These are phyloP conservation scores for Ustilago hordei DNA, from an alignment of 1,284 basidiomycete genomes.

Conservation along the genomic window DNA sequence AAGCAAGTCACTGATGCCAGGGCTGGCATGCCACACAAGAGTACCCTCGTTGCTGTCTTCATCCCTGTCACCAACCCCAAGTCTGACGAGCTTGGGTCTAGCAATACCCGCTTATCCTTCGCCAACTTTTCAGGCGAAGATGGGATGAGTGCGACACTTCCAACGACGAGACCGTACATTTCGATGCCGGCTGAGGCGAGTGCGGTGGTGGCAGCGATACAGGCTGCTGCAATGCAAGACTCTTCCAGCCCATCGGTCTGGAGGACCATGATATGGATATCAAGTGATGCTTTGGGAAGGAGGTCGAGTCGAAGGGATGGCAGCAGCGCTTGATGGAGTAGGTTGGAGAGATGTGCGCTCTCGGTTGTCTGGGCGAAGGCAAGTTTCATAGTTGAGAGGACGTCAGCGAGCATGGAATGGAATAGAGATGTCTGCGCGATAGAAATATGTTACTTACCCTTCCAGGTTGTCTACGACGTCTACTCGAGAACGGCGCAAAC, in stretches of 20 bases:
- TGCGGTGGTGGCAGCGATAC: constrained; percentile 88
- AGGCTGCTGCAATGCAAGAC: constrained; percentile 71
- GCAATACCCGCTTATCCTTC: constrained; percentile 71
- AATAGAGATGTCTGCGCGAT: not conserved
- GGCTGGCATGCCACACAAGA: constrained; percentile 87
- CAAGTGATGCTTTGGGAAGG: constrained; percentile 92
- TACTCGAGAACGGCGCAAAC: constrained; percentile 91
- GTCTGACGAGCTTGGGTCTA: constrained; percentile 86
- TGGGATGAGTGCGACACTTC: constrained; percentile 75
- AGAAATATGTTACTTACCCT: constrained; percentile 74
- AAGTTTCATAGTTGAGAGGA: not conserved
- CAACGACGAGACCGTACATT: constrained; percentile 83
- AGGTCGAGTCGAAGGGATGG: constrained; percentile 88
- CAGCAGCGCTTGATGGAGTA: constrained; percentile 86
- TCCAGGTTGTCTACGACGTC: constrained; percentile 81
- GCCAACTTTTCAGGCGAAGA: constrained; percentile 4
- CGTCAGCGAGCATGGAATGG: not conserved
- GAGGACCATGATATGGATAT: constrained; percentile 89
- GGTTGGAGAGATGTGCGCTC: constrained; percentile 82
- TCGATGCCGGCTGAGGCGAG: constrained; percentile 89
- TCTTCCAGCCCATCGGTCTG: constrained; percentile 86
- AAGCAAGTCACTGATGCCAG: constrained; percentile 80
- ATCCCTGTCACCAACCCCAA: constrained; percentile 69
- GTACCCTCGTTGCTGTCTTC: constrained; percentile 70
- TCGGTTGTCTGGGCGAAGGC: constrained; percentile 82